These are phyloP conservation scores for Schwanniomyces pseudopolymorphus DNA, from an alignment of 805 yeast species.

Conservation along the genomic window DNA sequence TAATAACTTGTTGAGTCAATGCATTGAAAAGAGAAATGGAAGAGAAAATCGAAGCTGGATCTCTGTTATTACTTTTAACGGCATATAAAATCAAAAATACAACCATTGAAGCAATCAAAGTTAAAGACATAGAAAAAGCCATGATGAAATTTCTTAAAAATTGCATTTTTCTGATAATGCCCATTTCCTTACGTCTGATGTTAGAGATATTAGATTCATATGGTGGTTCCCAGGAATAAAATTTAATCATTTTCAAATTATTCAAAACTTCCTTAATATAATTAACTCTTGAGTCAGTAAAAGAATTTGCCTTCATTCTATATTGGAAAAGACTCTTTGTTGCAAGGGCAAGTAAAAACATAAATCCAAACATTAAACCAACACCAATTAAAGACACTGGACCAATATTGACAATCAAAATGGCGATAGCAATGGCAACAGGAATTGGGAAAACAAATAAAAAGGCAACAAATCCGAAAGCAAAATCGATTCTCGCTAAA, in stretches of 20 bases:
- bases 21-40: slow-evolving; percentile 68
- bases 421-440: slow-evolving; percentile 58
- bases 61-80: slow-evolving; percentile 27
- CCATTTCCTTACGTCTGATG: slow-evolving; percentile 63
- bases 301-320: slow-evolving; percentile 57
- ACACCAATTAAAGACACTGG: slow-evolving; percentile 72
- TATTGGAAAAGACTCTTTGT: slow-evolving; percentile 53
- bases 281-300: slow-evolving; percentile 76
- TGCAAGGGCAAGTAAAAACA: slow-evolving; percentile 43
- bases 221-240: slow-evolving; percentile 89
- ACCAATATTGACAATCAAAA: slow-evolving; percentile 69
- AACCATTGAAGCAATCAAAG: slow-evolving; percentile 70
- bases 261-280: slow-evolving; percentile 75
- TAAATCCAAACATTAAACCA: slow-evolving; percentile 52
- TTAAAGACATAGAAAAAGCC: slow-evolving; percentile 65
- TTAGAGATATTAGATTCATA: slow-evolving; percentile 56
- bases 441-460: slow-evolving; percentile 64
- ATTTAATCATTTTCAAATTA: slow-evolving; percentile 79
- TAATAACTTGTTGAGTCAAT: slow-evolving; percentile 59
- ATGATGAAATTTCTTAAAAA: slow-evolving; percentile 59
- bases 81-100: slow-evolving; percentile 40
- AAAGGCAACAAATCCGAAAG: slow-evolving; percentile 67
- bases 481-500: slow-evolving; percentile 75
- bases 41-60: slow-evolving; percentile 66
- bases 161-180: slow-evolving; percentile 60